Conservation (phyloP, 2,329 filamentous ascomycete species). For the Diaporthe destruens region DNA sequence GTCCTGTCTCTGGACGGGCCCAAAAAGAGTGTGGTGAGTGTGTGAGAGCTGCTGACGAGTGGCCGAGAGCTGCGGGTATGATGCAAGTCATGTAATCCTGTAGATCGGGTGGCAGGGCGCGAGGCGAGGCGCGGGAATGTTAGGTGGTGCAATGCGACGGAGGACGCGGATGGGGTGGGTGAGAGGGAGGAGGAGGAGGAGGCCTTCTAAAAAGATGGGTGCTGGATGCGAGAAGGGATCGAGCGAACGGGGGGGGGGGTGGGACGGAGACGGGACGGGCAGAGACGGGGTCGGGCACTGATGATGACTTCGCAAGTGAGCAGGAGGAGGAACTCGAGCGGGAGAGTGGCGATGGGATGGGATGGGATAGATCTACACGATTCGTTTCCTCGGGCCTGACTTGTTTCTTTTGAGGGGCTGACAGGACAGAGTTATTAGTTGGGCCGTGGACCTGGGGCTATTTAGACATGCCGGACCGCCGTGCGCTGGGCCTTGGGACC, state of each 20-base stretch:
- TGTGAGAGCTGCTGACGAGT: constrained; percentile 14
- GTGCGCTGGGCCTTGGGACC: neutral
- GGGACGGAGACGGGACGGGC: constrained; percentile 16
- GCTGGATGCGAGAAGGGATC: constrained; percentile 3
- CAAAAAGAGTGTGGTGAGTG: neutral
- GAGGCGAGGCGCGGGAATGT: neutral
- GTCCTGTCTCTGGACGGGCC: neutral
- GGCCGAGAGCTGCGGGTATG: neutral
- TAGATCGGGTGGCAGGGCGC: neutral
- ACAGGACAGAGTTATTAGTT: constrained; percentile 19
- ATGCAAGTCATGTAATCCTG: constrained; percentile 14
- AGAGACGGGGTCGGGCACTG: constrained; percentile 11
- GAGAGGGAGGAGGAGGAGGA: constrained; percentile 15
- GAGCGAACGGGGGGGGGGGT: constrained; percentile 8
- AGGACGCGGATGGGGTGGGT: neutral
- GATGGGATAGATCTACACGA: constrained; percentile 30
- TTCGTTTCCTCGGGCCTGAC: constrained; percentile 7
- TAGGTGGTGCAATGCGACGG: neutral
- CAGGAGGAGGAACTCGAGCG: constrained; percentile 27
- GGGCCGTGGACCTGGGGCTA: neutral
- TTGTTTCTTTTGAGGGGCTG: constrained; percentile 20
- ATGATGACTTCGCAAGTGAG: constrained; percentile 20
- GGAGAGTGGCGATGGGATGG: constrained; percentile 20
- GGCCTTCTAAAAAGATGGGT: constrained; percentile 21
- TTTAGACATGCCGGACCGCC: neutral